Percentiles rank a stretch among this genome's conserved stretches.
Evolutionary conservation across 345 rosid species (phyloP).

Genomic region (Populus deltoides): DNA sequence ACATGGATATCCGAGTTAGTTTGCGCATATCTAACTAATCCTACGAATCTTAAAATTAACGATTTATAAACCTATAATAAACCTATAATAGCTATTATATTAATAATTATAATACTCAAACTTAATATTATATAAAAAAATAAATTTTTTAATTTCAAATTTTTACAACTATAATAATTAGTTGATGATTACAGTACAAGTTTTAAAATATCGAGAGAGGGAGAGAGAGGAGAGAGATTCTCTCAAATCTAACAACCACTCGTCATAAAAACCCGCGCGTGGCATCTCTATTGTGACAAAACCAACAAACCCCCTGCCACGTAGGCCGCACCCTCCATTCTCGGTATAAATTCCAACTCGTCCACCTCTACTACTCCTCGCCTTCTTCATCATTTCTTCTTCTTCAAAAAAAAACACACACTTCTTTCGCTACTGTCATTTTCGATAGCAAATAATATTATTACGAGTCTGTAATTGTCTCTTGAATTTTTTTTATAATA

Average conservation of each 20-base stretch:
- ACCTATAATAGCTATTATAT: too few relatives aligned
- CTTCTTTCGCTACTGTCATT: not conserved
- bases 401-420: not conserved
- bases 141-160: too few relatives aligned
- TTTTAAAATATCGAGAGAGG: too few relatives aligned
- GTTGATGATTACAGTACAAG: too few relatives aligned
- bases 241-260: not conserved
- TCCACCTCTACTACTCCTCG: not conserved
- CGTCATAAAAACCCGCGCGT: conserved; percentile 8
- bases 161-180: too few relatives aligned
- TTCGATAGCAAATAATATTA: not conserved
- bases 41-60: too few relatives aligned
- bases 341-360: not conserved
- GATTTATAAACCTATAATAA: too few relatives aligned
- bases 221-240: too few relatives aligned
- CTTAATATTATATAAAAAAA: too few relatives aligned
- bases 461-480: not conserved
- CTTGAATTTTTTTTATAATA: not conserved
- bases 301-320: not conserved
- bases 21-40: too few relatives aligned
- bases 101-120: too few relatives aligned
- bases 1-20: too few relatives aligned
- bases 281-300: conserved; percentile 7
- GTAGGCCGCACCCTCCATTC: not conserved
- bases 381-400: not conserved